Evolutionary conservation across 163 green algal species (phyloP), one percentile per base, ranked within the genome.

Genomic region (Chlamydomonas reinhardtii): DNA sequence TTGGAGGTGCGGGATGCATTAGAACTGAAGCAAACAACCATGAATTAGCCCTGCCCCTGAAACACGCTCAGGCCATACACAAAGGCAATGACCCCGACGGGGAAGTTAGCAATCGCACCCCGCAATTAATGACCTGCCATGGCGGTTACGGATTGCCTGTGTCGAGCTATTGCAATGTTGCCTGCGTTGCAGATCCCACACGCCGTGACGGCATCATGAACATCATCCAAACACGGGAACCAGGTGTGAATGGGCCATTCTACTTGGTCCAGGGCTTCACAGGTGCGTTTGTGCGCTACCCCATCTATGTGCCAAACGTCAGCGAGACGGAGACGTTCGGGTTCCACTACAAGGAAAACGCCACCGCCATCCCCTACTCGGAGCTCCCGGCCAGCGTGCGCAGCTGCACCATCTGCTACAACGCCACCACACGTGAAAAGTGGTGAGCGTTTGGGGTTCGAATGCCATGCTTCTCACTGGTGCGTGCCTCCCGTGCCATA

Each of bases 321-420:
- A 34, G 52, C 29, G 27, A 20, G 35, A n/a, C 71, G 0, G 74
- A 71, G 54, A 81, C 74, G 32, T 81, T 81, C 70, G 74, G 74
- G 19, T 81, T 81, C 54, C 54, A 32, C 54, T 81, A 81, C 74
- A 4, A 5, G 16, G 56, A 81, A 9, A 81, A 81, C 22, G 12
- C 54, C 74, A 59, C 27, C 74, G 74, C 74, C 31, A 81, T 81
- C 56, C 74, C 74, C 56, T 81, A 81, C 56, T 34, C 54, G 74
- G 32, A 12, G 11, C 56, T 81, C 52, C 74, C 74, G 2, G 54
- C 31, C 20, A 59, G 32, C 54, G 74, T 71, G 22, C 74, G 54
- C 22, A 34, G 32, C 74, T 81, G 74, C 32, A 56, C 15, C 20
- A 34, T 81, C 27, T 81, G 74, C 74, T 81, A 81, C 74, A 81